Percentiles rank a stretch among this genome's conserved stretches.
phyloP scores from a whole-genome alignment of 352 stramenopile genomes.

The Phytophthora crassamura region DNA sequence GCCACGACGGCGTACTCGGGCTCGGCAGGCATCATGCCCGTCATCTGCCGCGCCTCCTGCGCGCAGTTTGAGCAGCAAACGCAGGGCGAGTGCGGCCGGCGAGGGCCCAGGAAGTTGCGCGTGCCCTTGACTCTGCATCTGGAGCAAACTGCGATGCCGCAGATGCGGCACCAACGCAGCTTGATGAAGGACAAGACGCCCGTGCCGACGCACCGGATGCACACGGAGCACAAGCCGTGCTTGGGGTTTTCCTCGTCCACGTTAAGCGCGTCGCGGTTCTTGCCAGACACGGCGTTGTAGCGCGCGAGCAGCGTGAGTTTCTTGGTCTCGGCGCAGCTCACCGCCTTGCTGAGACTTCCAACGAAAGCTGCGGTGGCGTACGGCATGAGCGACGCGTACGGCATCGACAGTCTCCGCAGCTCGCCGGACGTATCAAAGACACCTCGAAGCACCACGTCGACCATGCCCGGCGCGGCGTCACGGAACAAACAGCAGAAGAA shows the following conservation, averaged over 20 bases:
- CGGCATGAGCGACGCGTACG: constrained; percentile 27
- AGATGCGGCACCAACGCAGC: constrained; percentile 42
- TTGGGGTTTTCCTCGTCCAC: constrained; percentile 20
- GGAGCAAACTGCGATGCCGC: constrained; percentile 41
- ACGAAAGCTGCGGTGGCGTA: constrained; percentile 40
- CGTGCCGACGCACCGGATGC: constrained; percentile 26
- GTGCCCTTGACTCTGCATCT: constrained; percentile 56
- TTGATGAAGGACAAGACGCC: constrained; percentile 21
- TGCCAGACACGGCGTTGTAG: constrained; percentile 25
- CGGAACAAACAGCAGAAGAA: constrained; percentile 45
- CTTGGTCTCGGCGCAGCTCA: constrained; percentile 46
- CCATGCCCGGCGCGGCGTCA: constrained; percentile 32
- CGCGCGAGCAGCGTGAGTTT: constrained; percentile 46
- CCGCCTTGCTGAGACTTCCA: constrained; percentile 29
- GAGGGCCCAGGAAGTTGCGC: constrained; percentile 38
- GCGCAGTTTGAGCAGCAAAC: constrained; percentile 41
- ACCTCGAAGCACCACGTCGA: constrained; percentile 41
- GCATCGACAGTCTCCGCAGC: constrained; percentile 30
- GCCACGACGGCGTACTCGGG: constrained; percentile 30
- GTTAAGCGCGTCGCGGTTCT: constrained; percentile 29
- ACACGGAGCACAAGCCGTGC: constrained; percentile 33
- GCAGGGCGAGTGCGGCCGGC: constrained; percentile 18
- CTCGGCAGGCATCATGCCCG: constrained; percentile 19
- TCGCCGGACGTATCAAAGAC: constrained; percentile 41
- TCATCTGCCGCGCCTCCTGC: constrained; percentile 39